A percentile compares a stretch with the other conserved stretches of the same genome.
Conservation (phyloP, 148 eudicot genomes). For the Camellia japonica region DNA sequence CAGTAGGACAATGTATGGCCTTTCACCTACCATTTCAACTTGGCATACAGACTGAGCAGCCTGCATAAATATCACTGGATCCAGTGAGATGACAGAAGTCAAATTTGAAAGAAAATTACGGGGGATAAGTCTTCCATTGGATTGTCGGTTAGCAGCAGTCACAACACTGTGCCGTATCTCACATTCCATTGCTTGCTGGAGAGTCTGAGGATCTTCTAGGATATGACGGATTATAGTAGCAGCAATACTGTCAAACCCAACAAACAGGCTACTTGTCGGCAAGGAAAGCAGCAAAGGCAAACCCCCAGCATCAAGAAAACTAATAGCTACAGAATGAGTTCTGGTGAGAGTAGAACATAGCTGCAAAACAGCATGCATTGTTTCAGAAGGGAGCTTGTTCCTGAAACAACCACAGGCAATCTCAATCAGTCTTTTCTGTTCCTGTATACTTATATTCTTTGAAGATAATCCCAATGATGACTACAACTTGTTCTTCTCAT, state of each 20-base stretch:
- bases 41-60: conserved; percentile 94
- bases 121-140: conserved; percentile 77
- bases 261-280: conserved; percentile 78
- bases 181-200: conserved; percentile 97
- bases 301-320: conserved; percentile 84
- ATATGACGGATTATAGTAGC: conserved; percentile 89
- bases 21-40: conserved; percentile 95
- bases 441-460: conserved; percentile 51
- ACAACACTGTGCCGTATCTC: conserved; percentile 84
- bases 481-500: conserved; percentile 54
- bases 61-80: conserved; percentile 83
- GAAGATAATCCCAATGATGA: conserved; percentile 32
- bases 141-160: conserved; percentile 68
- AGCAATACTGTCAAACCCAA: conserved; percentile 90
- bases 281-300: conserved; percentile 77
- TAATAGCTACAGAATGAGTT: conserved; percentile 73
- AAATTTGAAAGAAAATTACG: conserved; percentile 75
- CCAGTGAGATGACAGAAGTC: conserved; percentile 67
- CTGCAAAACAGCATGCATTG: conserved; percentile 93
- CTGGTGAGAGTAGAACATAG: conserved; percentile 82
- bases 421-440: conserved; percentile 74
- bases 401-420: conserved; percentile 71
- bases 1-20: conserved; percentile 73
- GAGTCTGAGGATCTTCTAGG: conserved; percentile 97
- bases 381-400: conserved; percentile 80